Evolutionary conservation across 768 basidiomycete genomes (phyloP), one percentile per base, ranked within the genome.

Genomic region (Podaxis carcinomalis): DNA sequence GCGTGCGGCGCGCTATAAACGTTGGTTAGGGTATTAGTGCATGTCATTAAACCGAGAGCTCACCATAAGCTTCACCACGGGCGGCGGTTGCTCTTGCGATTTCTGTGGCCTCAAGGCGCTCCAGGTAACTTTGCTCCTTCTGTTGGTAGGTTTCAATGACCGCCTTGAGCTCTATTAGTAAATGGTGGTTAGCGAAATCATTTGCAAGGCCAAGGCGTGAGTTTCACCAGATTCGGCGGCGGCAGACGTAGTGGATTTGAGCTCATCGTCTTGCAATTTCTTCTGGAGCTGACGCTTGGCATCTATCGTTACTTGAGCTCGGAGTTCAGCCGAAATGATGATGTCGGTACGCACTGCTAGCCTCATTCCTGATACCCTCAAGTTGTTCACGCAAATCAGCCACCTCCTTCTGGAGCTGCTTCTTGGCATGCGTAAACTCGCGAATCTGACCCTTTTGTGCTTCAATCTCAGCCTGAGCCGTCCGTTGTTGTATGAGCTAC

Each of bases 401-500:
- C 9, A 84, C 71, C 64, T 89, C 85, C 27, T 74, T 69, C 65
- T 87, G 84, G 7, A 89, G 68, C 61, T 83, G 80, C 63, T 83
- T 84, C 75, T 83, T 88, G 7, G 79, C 68, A 35, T 82, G 76
- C 21, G 76, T 70, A 7, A 85, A 73, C 57, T 90, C 90, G 44
- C 83, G 81, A 44, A 85, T 72, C 65, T 89, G 87, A 52, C 77
- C 77, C n/a, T 83, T 81, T 56, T 85, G 80, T 2, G 80, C 77
- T 67, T 93, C 85, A 39, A 91, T 68, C 70, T 93, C 89, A 36
- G 78, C 78, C 59, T 87, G 86, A 27, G 82, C 73, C 5, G 81
- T 80, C 23, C 84, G 80, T 68, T 90, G 88, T 68, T 89, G 88
- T 10, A 85, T 80, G 35, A 87, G 69, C 89, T 91, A 40, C 4